Conservation (phyloP, 345 rosid species). For the Euphorbia peplus region DNA sequence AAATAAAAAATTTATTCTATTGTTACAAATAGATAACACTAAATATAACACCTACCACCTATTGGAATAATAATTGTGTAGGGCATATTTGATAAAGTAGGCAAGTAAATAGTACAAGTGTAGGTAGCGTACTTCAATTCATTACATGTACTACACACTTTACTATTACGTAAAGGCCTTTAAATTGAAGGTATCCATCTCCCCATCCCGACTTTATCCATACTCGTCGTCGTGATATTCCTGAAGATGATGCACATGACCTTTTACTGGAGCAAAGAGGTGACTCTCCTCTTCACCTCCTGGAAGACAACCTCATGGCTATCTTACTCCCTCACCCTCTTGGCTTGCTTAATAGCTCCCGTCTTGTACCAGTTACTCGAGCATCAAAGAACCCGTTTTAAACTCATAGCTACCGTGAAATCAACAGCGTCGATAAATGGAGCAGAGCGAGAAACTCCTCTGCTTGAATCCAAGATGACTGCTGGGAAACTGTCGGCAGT, state of each 20-base stretch:
- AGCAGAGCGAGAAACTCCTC: slow-evolving; percentile 24
- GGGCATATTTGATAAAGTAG: too few species aligned
- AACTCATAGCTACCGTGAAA: slow-evolving; percentile 33
- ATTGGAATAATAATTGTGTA: too few species aligned
- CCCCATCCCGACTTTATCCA: too few species aligned
- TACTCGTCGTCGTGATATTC: too few species aligned
- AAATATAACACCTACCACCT: too few species aligned
- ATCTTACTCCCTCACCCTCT: slow-evolving; percentile 55
- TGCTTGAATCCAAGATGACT: slow-evolving; percentile 6
- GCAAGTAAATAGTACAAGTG: too few species aligned
- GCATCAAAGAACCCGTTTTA: slow-evolving; percentile 51
- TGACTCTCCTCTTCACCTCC: slow-evolving; percentile 59
- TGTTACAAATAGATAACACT: too few species aligned
- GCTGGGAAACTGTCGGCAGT: slow-evolving; percentile 23
- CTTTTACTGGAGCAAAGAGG: slow-evolving; percentile 70
- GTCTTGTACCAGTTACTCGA: slow-evolving; percentile 69
- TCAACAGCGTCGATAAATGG: slow-evolving; percentile 11
- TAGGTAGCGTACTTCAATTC: too few species aligned
- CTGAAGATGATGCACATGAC: slow-evolving; percentile 99
- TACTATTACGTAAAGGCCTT: too few species aligned
- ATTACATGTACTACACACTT: too few species aligned
- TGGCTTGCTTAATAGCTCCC: slow-evolving; percentile 60
- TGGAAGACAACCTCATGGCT: slow-evolving; percentile 71
- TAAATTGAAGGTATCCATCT: too few species aligned
- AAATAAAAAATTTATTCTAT: too few species aligned